phyloP scores from a whole-genome alignment of 768 basidiomycete species.

The Chalciporus pseudorubinellus region DNA sequence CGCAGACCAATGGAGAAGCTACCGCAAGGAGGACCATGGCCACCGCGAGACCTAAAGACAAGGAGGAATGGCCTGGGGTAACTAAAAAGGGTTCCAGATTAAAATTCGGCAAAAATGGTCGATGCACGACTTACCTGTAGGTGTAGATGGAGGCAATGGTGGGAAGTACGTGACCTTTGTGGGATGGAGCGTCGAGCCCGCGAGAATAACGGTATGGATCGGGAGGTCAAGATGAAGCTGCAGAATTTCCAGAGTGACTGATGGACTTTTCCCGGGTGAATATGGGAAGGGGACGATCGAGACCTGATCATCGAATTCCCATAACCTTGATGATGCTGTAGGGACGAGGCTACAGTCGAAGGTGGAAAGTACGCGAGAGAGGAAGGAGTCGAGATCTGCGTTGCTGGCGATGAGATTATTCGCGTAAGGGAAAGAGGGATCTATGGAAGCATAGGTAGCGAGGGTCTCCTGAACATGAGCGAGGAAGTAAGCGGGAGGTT shows the following conservation, averaged over 20 bases:
- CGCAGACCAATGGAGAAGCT: slow-evolving; percentile 14
- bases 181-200: slow-evolving; percentile 24
- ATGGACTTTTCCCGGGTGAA: neutral
- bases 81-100: slow-evolving; percentile 7
- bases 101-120: neutral
- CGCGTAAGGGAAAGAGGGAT: slow-evolving; percentile 31
- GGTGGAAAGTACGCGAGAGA: slow-evolving; percentile 39
- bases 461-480: slow-evolving; percentile 45
- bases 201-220: slow-evolving; percentile 23
- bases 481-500: slow-evolving; percentile 33
- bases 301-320: slow-evolving; percentile 31
- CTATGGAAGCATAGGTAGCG: slow-evolving; percentile 44
- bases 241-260: slow-evolving; percentile 17
- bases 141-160: slow-evolving; percentile 10
- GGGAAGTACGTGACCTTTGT: slow-evolving; percentile 27
- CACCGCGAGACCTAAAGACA: slow-evolving; percentile 13
- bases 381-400: slow-evolving; percentile 43
- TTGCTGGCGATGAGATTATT: slow-evolving; percentile 14
- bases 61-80: slow-evolving; percentile 5
- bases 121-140: slow-evolving; percentile 15
- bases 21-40: slow-evolving; percentile 18
- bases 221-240: slow-evolving; percentile 28
- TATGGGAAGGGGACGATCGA: slow-evolving; percentile 18
- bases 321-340: slow-evolving; percentile 16
- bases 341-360: slow-evolving; percentile 38